These are phyloP conservation scores for Flaveria robusta DNA, from an alignment of 129 eudicot species.

Conservation along the genomic window DNA sequence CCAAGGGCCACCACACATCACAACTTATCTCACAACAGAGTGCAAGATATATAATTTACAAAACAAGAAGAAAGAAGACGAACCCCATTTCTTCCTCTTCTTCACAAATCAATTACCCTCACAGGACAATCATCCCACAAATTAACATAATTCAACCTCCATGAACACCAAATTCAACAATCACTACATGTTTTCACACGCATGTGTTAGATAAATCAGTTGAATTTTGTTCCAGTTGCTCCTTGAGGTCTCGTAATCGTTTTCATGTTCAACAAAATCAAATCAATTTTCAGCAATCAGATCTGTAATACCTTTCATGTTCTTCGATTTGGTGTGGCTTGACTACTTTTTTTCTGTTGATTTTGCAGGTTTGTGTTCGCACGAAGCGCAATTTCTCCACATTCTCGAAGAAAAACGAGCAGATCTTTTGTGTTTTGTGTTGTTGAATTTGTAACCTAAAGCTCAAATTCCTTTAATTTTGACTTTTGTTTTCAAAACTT, in stretches of 20 bases:
- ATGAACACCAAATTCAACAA: not conserved
- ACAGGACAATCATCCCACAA: not conserved
- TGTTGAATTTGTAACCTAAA: conserved; percentile 9
- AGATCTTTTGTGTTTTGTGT: not conserved
- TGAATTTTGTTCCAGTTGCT: not conserved
- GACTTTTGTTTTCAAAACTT: not conserved
- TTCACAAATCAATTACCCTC: not conserved
- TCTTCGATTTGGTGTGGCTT: not conserved
- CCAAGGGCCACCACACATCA: conserved; percentile 42
- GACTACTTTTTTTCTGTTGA: not conserved
- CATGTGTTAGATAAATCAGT: no score
- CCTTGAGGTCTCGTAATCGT: not conserved
- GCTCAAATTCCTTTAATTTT: not conserved
- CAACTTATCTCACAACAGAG: conserved; percentile 27
- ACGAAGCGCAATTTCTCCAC: not conserved
- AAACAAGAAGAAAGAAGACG: conserved; percentile 7
- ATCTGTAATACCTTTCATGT: not conserved
- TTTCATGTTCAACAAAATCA: not conserved
- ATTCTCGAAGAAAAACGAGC: not conserved
- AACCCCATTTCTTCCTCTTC: conserved; percentile 20
- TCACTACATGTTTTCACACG: no score
- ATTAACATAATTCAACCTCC: not conserved
- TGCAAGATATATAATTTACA: conserved; percentile 26
- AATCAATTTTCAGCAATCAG: conserved; percentile 4
- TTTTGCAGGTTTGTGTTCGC: conserved; percentile 29